These are phyloP conservation scores for Rhododendron mucronatum DNA, from an alignment of 148 eudicot species.

Conservation along the genomic window DNA sequence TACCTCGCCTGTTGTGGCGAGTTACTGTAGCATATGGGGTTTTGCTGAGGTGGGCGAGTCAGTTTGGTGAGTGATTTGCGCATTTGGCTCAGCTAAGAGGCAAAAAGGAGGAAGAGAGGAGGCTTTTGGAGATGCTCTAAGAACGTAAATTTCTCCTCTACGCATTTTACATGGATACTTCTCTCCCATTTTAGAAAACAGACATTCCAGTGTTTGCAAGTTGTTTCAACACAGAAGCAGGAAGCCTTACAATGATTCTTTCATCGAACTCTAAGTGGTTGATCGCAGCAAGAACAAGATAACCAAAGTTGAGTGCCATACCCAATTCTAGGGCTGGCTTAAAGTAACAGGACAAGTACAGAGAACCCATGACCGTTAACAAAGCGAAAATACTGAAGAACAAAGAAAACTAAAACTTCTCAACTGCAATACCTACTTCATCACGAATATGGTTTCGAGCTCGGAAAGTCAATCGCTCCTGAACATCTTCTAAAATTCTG, in stretches of 20 bases:
- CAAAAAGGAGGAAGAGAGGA: no score
- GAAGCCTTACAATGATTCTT: neutral
- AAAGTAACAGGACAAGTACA: neutral
- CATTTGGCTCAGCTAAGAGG: no score
- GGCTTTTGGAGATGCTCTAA: no score
- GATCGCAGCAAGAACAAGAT: neutral
- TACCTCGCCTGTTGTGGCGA: no score
- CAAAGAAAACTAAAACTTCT: neutral
- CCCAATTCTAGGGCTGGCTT: neutral
- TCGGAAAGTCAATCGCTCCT: slow-evolving; percentile 93
- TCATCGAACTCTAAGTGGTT: neutral
- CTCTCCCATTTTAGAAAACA: neutral
- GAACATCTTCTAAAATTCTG: slow-evolving; percentile 89
- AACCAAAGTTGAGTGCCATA: neutral
- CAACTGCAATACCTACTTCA: slow-evolving; percentile 48
- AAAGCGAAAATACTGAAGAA: neutral
- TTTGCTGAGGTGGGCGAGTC: no score
- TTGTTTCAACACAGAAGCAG: neutral
- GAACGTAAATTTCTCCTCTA: neutral
- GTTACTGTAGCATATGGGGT: no score
- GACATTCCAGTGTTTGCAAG: neutral
- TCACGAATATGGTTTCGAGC: slow-evolving; percentile 94
- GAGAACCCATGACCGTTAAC: neutral
- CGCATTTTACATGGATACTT: neutral
- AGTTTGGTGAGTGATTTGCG: no score